Evolutionary conservation across 2,329 filamentous ascomycete genomes (phyloP), one percentile per base, ranked within the genome.

Genomic region (Aspergillus pseudoterreus): DNA sequence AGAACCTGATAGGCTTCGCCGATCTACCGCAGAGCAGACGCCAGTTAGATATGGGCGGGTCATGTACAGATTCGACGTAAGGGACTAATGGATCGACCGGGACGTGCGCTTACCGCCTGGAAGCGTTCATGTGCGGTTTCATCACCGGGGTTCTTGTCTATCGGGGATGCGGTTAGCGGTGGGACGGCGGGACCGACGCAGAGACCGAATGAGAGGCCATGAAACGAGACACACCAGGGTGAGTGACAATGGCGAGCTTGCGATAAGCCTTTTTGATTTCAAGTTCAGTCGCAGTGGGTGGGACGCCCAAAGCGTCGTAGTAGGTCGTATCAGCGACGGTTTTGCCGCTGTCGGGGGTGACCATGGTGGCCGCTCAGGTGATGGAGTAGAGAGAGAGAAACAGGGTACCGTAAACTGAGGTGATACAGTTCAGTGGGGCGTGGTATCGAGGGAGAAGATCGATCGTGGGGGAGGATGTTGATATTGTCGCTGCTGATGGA

Each of bases 211-310:
- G 14, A 11, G 14, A 30, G 14, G n/a, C 21, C 8, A 11, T 30
- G 27, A 30, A 11, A 11, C 8, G 10, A 30, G 22, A n/a, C 53
- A 36, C 76, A 89, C 87, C 88, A 58, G 90, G 90, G 72, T 96
- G 92, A 65, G 95, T 90, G 61, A 92, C 83, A 71, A 97, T 96
- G 62, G 94, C 94, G 61, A 94, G 82, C 76, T 92, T 96, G 69
- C 92, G 85, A 75, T 96, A 96, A 24, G 92, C 92, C 77, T 96
- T 96, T 74, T 96, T 96, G 75, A 96, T 96, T 70, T 96, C 91
- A 46, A 96, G 82, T 71, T 92, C 89, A 36, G 89, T 87, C 27
- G 92, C 92, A 50, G 87, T 90, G 59, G 90, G 86, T 75, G 86
- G 79, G 65, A 96, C 91, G 67, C 88, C 89, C 36, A 96, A 80